phyloP scores from a whole-genome alignment of 2,329 filamentous ascomycete genomes.

The Aspergillus spinulosporus region DNA sequence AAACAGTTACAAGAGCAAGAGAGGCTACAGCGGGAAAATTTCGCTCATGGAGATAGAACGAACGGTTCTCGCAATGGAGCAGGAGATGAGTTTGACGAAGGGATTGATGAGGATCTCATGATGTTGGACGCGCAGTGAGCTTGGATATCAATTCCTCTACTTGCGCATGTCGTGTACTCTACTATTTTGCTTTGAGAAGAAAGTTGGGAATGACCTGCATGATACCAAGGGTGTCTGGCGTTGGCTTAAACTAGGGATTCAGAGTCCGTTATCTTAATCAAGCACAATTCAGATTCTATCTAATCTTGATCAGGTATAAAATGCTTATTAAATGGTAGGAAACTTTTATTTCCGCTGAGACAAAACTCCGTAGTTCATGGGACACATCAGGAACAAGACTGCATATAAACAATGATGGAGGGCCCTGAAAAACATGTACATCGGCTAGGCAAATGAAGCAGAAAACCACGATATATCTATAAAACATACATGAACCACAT shows the following conservation, averaged over 20 bases:
- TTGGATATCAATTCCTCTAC: conserved; percentile 5
- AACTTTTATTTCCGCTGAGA: conserved; percentile 38
- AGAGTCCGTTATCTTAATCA: conserved; percentile 1
- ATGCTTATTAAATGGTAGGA: conserved; percentile 30
- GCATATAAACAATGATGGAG: conserved; percentile 28
- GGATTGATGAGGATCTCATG: conserved; percentile 47
- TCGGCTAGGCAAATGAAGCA: conserved; percentile 17
- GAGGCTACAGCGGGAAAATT: conserved; percentile 60
- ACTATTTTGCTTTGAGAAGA: conserved; percentile 18
- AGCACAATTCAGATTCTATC: conserved; percentile 4
- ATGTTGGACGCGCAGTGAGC: conserved; percentile 40
- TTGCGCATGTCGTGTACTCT: conserved; percentile 12
- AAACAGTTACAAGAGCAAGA: conserved; percentile 73
- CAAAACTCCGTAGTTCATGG: conserved; percentile 40
- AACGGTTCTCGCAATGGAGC: conserved; percentile 27
- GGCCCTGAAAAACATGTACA: conserved; percentile 23
- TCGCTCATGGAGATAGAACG: conserved; percentile 29
- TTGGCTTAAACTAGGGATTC: conserved; percentile 19
- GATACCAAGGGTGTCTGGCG: conserved; percentile 27
- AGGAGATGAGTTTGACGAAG: conserved; percentile 42
- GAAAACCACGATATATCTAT: background rate
- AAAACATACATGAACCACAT: conserved; percentile 11
- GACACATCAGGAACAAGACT: conserved; percentile 34
- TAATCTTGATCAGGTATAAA: conserved; percentile 12
- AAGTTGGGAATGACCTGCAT: conserved; percentile 25